A percentile compares a stretch with the other conserved stretches of the same genome.
phyloP scores from a whole-genome alignment of 2,329 filamentous ascomycete genomes.

The Fusarium nodosum region DNA sequence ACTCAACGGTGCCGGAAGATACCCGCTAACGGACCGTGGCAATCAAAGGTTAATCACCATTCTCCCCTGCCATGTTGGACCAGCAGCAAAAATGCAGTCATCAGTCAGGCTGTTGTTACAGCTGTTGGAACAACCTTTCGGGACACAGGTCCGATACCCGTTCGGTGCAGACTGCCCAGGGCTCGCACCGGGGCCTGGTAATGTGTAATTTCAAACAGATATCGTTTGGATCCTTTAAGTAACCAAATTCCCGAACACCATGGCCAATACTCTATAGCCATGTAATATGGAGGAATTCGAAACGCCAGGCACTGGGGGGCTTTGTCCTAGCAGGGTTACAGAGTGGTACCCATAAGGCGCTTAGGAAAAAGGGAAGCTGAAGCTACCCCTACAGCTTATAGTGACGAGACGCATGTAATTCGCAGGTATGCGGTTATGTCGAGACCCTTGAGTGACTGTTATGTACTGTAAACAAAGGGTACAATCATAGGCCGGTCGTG shows the following conservation, averaged over 20 bases:
- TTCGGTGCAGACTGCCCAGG: background rate
- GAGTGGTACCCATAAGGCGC: conserved; percentile 33
- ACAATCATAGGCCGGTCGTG: background rate
- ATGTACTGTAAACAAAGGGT: background rate
- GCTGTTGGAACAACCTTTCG: background rate
- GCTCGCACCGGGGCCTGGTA: background rate
- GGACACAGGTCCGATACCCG: conserved; percentile 16
- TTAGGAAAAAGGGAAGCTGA: conserved; percentile 41
- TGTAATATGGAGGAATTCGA: conserved; percentile 18
- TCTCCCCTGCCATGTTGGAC: conserved; percentile 30
- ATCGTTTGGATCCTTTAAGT: conserved; percentile 6
- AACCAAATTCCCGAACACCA: conserved; percentile 6
- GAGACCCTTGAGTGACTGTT: conserved; percentile 16
- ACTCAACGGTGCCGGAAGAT: conserved; percentile 36
- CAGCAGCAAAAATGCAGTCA: conserved; percentile 1
- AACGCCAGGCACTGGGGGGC: conserved; percentile 34
- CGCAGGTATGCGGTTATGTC: conserved; percentile 9
- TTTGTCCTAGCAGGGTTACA: conserved; percentile 38
- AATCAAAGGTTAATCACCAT: conserved; percentile 29
- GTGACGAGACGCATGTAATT: background rate
- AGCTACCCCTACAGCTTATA: conserved; percentile 14
- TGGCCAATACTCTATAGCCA: background rate
- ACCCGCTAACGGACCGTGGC: conserved; percentile 31
- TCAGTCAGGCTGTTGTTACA: conserved; percentile 6
- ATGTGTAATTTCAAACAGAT: conserved; percentile 16